phyloP scores from a whole-genome alignment of 2,329 filamentous ascomycete genomes.

The Cladosporium sp. region DNA sequence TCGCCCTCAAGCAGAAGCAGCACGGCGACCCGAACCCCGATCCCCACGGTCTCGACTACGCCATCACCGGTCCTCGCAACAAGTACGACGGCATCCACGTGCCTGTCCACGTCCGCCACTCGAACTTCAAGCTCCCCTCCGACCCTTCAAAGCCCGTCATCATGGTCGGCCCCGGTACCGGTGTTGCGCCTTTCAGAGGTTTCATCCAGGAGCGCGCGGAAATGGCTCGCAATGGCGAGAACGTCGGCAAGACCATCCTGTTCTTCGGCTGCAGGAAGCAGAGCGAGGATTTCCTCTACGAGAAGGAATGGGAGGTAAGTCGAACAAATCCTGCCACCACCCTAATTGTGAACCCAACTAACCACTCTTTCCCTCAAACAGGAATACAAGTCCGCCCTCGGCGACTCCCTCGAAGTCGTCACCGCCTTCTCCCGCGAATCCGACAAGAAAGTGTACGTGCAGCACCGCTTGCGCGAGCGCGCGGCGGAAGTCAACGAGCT shows the following conservation, averaged over 20 bases:
- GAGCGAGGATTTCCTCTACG: slow-evolving; percentile 89
- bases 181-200: slow-evolving; percentile 91
- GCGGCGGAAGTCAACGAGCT: slow-evolving; percentile 84
- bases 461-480: slow-evolving; percentile 84
- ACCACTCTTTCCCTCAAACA: slow-evolving; percentile 46
- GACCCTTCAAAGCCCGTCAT: slow-evolving; percentile 93
- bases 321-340: slow-evolving; percentile 15
- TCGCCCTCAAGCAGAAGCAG: slow-evolving; percentile 95
- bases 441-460: slow-evolving; percentile 90
- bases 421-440: slow-evolving; percentile 93
- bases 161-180: slow-evolving; percentile 93
- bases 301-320: slow-evolving; percentile 88
- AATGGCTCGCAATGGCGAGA: slow-evolving; percentile 74
- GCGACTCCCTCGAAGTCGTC: slow-evolving; percentile 85
- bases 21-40: slow-evolving; percentile 81
- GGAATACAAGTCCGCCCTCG: slow-evolving; percentile 80
- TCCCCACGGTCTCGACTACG: slow-evolving; percentile 81
- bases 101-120: slow-evolving; percentile 93
- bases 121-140: slow-evolving; percentile 98
- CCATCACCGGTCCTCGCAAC: slow-evolving; percentile 85
- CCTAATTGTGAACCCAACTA: slow-evolving; percentile 14
- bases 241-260: slow-evolving; percentile 81
- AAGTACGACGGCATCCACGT: slow-evolving; percentile 96
- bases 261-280: slow-evolving; percentile 93
- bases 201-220: slow-evolving; percentile 93